Evolutionary conservation across 1,139 yeast species (phyloP).

Genomic region (Yamadazyma dendronema): DNA sequence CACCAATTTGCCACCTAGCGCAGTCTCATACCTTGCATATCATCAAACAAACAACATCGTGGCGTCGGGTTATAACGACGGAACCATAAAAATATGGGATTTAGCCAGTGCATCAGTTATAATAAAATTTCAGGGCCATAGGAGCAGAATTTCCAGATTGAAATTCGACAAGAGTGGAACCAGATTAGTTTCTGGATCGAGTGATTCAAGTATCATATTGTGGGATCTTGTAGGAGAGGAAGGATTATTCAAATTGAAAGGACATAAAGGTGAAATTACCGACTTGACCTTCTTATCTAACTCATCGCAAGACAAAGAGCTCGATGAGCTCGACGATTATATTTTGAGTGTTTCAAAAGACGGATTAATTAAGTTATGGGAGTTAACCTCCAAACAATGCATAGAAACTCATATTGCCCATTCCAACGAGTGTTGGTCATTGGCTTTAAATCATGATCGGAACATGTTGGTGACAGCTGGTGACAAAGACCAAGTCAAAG

Average conservation of each 20-base stretch:
- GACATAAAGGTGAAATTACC: conserved; percentile 88
- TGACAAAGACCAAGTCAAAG: conserved; percentile 74
- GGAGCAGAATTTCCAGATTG: conserved; percentile 66
- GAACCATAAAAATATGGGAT: conserved; percentile 93
- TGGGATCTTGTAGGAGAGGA: conserved; percentile 96
- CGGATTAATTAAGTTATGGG: conserved; percentile 92
- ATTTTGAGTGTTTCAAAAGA: conserved; percentile 80
- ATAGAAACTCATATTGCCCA: conserved; percentile 94
- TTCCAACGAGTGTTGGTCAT: conserved; percentile 88
- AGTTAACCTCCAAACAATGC: conserved; percentile 82
- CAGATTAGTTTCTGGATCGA: conserved; percentile 79
- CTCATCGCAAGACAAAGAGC: conserved; percentile 22
- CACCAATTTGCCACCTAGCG: conserved; percentile 58
- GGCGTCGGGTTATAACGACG: conserved; percentile 90
- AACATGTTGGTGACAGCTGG: conserved; percentile 68
- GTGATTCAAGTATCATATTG: conserved; percentile 76
- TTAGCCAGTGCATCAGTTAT: conserved; percentile 71
- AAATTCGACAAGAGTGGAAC: conserved; percentile 81
- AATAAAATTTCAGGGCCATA: conserved; percentile 84
- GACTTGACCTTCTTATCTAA: conserved; percentile 54
- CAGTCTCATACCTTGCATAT: conserved; percentile 58
- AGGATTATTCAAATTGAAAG: conserved; percentile 81
- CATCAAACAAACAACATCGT: conserved; percentile 64
- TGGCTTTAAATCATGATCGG: conserved; percentile 46
- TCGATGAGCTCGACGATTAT: conserved; percentile 65